Base-by-base conservation (phyloP, 139 green algal genomes). In the Gonium pectorale region DNA sequence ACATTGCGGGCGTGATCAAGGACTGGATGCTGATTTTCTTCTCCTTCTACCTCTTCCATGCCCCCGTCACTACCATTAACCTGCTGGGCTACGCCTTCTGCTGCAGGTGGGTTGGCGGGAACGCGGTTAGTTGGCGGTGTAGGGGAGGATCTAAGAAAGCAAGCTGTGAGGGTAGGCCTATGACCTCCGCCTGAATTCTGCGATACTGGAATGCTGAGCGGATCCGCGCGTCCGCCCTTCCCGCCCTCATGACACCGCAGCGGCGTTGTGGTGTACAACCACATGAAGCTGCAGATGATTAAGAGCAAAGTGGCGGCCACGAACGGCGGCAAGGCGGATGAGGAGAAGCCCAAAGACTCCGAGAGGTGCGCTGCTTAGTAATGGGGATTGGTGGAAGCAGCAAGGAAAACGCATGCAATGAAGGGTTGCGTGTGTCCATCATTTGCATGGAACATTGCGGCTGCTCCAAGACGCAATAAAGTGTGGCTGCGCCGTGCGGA, bases 1-100 rank as follows among this genome's bases (percentile, higher is more conserved):
- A 98, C 91, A 98, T 98, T 44, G 96, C 96, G 21, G 96, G 97
- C 3, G 96, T 99, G 29, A 95, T 99, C 85, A 99, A 99, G 92
- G 97, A 99, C 93, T 99, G 96, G 97, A 89, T 98, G 91, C 94
- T 99, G 41, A 99, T 99, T 77, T 96, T 94, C 90, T 95, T 98
- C 83, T 98, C 93, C 46, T 96, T 86, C 68, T 94, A 87, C 60
- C 24, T 99, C 26, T 99, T 98, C 88, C 86, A 94, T 3, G 93
- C 96, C 5, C 95, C 96, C 31, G 67, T 99, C 26, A 98, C 97
- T 2, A 68, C 69, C 7, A 63, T 97, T 51, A 99, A 98, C 86
- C 88, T 99, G 38, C 49, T 92, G 24, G 97, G 91, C 24, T 95
- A 94, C 75, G 75, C 87, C 8, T 93, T 94, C 87, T 95, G 92